Conservation (phyloP, 805 yeast genomes). For the Wickerhamiella spandovensis region DNA sequence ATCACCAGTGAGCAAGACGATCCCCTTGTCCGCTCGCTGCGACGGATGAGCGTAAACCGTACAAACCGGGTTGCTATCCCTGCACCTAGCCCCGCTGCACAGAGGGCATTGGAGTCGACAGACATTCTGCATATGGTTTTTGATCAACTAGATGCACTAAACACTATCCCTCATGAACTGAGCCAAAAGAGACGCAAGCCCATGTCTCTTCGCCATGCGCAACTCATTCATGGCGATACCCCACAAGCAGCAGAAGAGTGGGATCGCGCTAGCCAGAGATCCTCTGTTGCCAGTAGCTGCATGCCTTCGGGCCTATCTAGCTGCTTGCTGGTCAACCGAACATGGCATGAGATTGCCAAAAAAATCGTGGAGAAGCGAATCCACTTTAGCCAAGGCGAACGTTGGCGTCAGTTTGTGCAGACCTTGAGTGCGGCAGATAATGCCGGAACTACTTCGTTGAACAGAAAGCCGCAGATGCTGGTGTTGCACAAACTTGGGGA, state of each 20-base stretch:
- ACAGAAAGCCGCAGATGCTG: conserved; percentile 27
- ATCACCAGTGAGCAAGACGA: conserved; percentile 1
- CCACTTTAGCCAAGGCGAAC: conserved; percentile 37
- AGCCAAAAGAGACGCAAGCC: conserved; percentile 56
- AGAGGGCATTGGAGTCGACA: conserved; percentile 54
- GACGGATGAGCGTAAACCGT: neutral
- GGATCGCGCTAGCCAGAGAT: conserved; percentile 17
- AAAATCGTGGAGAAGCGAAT: conserved; percentile 44
- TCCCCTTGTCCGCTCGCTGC: neutral
- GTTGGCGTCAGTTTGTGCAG: conserved; percentile 29
- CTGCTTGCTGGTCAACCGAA: conserved; percentile 55
- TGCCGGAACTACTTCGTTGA: conserved; percentile 12
- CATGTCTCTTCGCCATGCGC: conserved; percentile 52
- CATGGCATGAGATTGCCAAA: conserved; percentile 46
- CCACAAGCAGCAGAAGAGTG: conserved; percentile 37
- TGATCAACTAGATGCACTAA: conserved; percentile 43
- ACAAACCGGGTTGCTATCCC: neutral
- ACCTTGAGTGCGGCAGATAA: conserved; percentile 19
- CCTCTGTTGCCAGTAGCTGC: conserved; percentile 7
- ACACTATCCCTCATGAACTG: conserved; percentile 46
- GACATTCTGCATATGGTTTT: conserved; percentile 57
- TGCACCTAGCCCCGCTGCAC: conserved; percentile 11
- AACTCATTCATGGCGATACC: conserved; percentile 46
- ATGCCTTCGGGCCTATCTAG: conserved; percentile 31
- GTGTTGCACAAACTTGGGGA: conserved; percentile 53